Evolutionary conservation across 495 filamentous ascomycete genomes (phyloP).

Genomic region (Penicillium chermesinum): DNA sequence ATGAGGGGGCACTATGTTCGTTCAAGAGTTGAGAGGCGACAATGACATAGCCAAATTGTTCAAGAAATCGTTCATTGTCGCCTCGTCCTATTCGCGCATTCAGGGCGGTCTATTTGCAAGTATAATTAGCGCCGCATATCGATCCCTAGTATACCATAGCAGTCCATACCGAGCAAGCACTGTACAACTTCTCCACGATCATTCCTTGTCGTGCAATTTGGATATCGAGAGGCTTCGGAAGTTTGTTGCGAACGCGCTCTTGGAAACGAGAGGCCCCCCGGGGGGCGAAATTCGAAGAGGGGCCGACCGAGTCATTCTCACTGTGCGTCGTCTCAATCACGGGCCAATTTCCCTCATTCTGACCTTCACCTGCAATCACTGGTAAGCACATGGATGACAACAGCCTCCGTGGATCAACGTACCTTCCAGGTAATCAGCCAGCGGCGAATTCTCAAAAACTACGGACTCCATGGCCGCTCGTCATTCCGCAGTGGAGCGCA

Average conservation of each 20-base stretch:
- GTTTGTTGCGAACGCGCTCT: slow-evolving; percentile 59
- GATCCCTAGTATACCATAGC: not conserved
- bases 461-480: slow-evolving; percentile 74
- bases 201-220: slow-evolving; percentile 45
- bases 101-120: slow-evolving; percentile 36
- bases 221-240: slow-evolving; percentile 58
- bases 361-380: slow-evolving; percentile 41
- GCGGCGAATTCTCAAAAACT: slow-evolving; percentile 82
- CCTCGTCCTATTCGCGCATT: slow-evolving; percentile 74
- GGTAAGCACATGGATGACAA: slow-evolving; percentile 4
- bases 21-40: slow-evolving; percentile 88
- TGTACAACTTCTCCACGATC: slow-evolving; percentile 48
- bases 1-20: slow-evolving; percentile 52
- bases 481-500: slow-evolving; percentile 30
- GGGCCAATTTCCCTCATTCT: slow-evolving; percentile 41
- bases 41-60: slow-evolving; percentile 93
- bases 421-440: slow-evolving; percentile 95
- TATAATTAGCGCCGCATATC: slow-evolving; percentile 8
- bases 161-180: slow-evolving; percentile 55
- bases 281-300: slow-evolving; percentile 63
- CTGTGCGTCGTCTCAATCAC: slow-evolving; percentile 37
- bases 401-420: slow-evolving; percentile 14
- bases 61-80: slow-evolving; percentile 83
- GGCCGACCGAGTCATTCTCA: slow-evolving; percentile 28
- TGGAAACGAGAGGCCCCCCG: slow-evolving; percentile 63